Base-by-base conservation (phyloP, 306 rosid genomes). In the Prinsepia uniflora region DNA sequence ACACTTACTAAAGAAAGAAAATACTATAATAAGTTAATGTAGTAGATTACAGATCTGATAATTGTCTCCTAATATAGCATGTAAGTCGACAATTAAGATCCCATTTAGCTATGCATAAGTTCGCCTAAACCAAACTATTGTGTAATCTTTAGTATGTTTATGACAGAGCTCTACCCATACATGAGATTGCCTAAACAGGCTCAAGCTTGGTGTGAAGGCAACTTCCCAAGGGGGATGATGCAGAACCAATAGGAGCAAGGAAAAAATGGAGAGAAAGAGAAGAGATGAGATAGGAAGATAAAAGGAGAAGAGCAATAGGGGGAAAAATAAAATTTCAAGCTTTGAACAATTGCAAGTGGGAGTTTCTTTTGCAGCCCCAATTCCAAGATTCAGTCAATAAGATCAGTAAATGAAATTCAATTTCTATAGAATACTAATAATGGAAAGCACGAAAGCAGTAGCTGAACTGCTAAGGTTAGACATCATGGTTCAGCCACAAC, bases 71-170 rank as follows among this genome's bases (percentile, higher is more conserved):
- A 58, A 6, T 49, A 43, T 68, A 22, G 63, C 67, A 50, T 18
- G 56, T 47, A 65, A 86, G 75, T 68, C 68, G 58, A 70, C 67
- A 75, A 34, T 52, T 52, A 69, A 71, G 59, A 76, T 74, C 50
- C 49, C 47, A 57, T 58, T 58, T 20, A 5, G 39, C 52, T 24
- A 1, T 1, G 50, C 54, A 54, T 54, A 17, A 72, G 22, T 63
- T 60, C 69, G 63, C 49, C 52, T 6, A 6, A 5, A 22, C 34
- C 60, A 15, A 41, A 24, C 42, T 13, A 19, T 41, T 41, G 8
- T 5, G 39, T 40, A 20, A 3, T 17, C 40, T 7, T 3, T 36
- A 46, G 47, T 67, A 50, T 46, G 47, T 67, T 5, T 10, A 48
- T 13, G 3, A 11, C 40, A 36, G 7, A 39, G n/a, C 47, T 17